Conservation (phyloP, 2,329 filamentous ascomycete species). For the Apiospora koreana region DNA sequence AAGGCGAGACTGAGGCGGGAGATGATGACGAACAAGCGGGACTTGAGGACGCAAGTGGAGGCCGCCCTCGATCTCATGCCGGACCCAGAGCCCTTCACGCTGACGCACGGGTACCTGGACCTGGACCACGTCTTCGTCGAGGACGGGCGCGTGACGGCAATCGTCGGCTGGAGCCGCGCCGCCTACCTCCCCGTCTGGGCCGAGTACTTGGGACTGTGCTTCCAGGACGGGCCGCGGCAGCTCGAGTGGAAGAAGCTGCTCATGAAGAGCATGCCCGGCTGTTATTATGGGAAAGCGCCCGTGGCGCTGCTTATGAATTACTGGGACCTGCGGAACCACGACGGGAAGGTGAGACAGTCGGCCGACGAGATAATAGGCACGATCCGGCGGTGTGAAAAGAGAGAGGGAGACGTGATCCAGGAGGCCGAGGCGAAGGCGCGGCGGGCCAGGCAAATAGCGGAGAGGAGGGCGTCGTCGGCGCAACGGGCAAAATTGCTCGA, state of each 20-base stretch:
- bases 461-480: background rate
- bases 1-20: slow-evolving; percentile 21
- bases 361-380: too few species aligned
- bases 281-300: background rate
- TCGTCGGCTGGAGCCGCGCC: slow-evolving; percentile 7
- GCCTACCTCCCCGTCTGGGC: slow-evolving; percentile 7
- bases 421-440: background rate
- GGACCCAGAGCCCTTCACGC: slow-evolving; percentile 22
- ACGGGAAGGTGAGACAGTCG: background rate
- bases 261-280: background rate
- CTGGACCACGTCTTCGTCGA: slow-evolving; percentile 24
- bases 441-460: background rate
- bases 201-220: slow-evolving; percentile 7
- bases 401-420: background rate
- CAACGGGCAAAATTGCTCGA: background rate
- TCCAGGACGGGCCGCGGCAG: background rate
- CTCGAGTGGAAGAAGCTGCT: slow-evolving; percentile 13
- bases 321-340: background rate
- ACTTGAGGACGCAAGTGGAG: slow-evolving; percentile 16
- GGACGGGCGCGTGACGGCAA: slow-evolving; percentile 2
- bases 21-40: slow-evolving; percentile 14
- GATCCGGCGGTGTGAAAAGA: background rate
- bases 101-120: slow-evolving; percentile 32
- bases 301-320: background rate
- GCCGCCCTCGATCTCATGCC: slow-evolving; percentile 25